Evolutionary conservation across 169 alveolate genomes (phyloP), one percentile per base, ranked within the genome.

Genomic region (Babesia gibsoni): DNA sequence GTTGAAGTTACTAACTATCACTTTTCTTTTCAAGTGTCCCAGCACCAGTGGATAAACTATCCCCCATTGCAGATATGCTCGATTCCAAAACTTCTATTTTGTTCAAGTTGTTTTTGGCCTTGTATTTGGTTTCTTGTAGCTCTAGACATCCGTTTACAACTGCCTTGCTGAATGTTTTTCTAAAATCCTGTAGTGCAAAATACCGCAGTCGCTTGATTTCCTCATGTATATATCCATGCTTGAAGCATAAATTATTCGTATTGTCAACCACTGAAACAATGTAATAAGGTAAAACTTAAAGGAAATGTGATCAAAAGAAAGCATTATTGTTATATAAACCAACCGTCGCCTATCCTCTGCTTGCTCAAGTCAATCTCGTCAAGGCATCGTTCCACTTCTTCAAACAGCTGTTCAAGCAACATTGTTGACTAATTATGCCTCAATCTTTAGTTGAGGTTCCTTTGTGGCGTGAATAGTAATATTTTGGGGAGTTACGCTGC

Each of bases 381-480:
- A 22, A 61, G 33, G 72, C 72, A 61, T 18, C 58, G 72, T 12
- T 61, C 72, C 36, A 61, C 14, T n/a, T 61, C 72, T n/a, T 46
- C 58, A n/a, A 61, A 61, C 33, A 61, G 27, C 22, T 46, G 46
- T 12, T 61, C 45, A 30, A 61, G 39, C 43, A 45, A 4, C 58
- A 16, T 39, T 30, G n/a, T n/a, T n/a, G n/a, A n/a, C n/a, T n/a
- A n/a, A n/a, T n/a, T n/a, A n/a, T n/a, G n/a, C n/a, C 48, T 16
- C n/a, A 16, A 41, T 41, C 48, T 16, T 41, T 41, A 41, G 16
- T 41, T 41, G 16, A 41, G 48, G 48, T 41, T 16, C 16, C 48
- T 41, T 41, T n/a, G n/a, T n/a, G n/a, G n/a, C n/a, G n/a, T n/a
- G n/a, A n/a, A n/a, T n/a, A n/a, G n/a, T n/a, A n/a, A n/a, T n/a